Evolutionary conservation across 306 rosid species (phyloP), one percentile per base, ranked within the genome.

Genomic region (Ceratonia siliqua): DNA sequence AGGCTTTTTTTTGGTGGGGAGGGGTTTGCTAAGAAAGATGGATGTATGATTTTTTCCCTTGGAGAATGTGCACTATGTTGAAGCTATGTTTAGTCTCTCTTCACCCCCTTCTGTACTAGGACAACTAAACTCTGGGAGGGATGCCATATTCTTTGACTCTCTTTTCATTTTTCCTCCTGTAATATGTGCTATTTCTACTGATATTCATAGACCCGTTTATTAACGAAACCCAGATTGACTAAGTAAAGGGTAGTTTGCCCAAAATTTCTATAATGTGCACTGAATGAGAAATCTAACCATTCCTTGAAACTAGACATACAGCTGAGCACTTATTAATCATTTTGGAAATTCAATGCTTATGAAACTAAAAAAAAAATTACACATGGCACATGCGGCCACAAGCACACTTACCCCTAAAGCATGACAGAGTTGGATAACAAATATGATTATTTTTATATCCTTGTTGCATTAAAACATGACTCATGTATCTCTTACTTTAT

Each of bases 401-500:
- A 46, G 28, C 50, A 73, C 24, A 35, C 57, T 35, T n/a, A 21
- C 21, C 49, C 8, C 24, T 36, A 13, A 28, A 56, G 58, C 32
- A 58, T 38, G 52, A 28, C 17, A 13, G 13, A 49, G 27, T 70
- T 70, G 25, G 56, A 52, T 66, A 45, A 39, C 56, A 18, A 63
- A 32, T 53, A 11, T 49, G 39, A 17, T 30, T 64, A 56, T 30
- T 52, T 35, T 35, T 78, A 17, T 62, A 54, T 64, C 57, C 72
- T 76, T 70, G 41, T 70, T 80, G 30, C 48, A 63, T 55, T 41
- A 42, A 52, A 17, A 67, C n/a, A 20, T 56, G 70, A 67, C 15
- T 81, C 33, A 22, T 76, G 49, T 77, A 5, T 78, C 56, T 78
- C 71, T 62, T 74, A 25, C 75, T 80, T 72, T 35, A 79, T 74